Evolutionary conservation across 495 filamentous ascomycete genomes (phyloP).

Genomic region (Letharia columbiana): DNA sequence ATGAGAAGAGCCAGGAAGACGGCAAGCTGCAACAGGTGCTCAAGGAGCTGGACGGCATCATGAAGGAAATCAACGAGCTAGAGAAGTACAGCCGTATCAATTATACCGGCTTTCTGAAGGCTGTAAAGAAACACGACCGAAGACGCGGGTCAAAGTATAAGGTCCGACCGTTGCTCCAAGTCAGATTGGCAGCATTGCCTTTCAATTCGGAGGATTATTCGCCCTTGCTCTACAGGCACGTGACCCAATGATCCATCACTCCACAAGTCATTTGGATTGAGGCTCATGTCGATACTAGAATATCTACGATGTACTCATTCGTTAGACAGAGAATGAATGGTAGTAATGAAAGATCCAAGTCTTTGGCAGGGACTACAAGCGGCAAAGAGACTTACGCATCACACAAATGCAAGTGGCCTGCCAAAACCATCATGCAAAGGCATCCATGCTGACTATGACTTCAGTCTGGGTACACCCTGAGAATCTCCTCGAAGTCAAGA

Average conservation of each 20-base stretch:
- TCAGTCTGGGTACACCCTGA: constrained; percentile 89
- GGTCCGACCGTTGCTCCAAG: constrained; percentile 81
- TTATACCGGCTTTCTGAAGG: constrained; percentile 95
- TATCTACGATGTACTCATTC: constrained; percentile 94
- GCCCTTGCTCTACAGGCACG: constrained; percentile 67
- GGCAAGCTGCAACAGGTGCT: constrained; percentile 58
- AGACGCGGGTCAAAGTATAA: constrained; percentile 74
- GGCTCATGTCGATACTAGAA: constrained; percentile 28
- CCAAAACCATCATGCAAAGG: constrained; percentile 62
- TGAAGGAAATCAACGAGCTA: constrained; percentile 82
- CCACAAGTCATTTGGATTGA: neutral
- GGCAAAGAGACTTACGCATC: constrained; percentile 69
- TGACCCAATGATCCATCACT: neutral
- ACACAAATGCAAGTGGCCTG: constrained; percentile 64
- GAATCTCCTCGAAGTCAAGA: constrained; percentile 93
- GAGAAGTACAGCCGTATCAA: constrained; percentile 94
- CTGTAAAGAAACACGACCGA: constrained; percentile 96
- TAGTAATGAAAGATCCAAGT: constrained; percentile 37
- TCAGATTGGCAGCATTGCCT: constrained; percentile 73
- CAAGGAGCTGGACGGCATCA: constrained; percentile 74
- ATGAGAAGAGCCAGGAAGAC: constrained; percentile 39
- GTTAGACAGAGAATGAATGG: constrained; percentile 71
- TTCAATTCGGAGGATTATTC: constrained; percentile 96
- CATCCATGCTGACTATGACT: constrained; percentile 23
- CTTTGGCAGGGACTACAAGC: constrained; percentile 34